phyloP scores from a whole-genome alignment of 208 protist species.

The Acanthamoeba sp. region DNA sequence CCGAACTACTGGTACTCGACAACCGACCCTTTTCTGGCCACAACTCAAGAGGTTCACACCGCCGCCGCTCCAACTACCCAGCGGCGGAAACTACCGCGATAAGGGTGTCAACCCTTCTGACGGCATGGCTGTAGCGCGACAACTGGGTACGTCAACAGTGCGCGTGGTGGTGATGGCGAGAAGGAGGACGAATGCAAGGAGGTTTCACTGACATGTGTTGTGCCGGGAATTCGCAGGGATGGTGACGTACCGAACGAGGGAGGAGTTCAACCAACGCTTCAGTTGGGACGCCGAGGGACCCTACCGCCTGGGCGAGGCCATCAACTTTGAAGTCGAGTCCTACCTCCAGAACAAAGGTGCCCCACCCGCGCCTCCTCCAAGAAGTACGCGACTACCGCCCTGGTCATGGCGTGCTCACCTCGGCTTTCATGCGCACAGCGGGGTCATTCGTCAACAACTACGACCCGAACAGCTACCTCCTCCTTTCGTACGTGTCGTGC shows the following conservation, averaged over 20 bases:
- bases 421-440: background rate
- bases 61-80: background rate
- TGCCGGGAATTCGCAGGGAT: background rate
- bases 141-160: background rate
- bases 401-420: too few relatives aligned
- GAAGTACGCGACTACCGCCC: too few relatives aligned
- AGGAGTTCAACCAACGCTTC: conserved; percentile 72
- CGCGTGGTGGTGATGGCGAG: background rate
- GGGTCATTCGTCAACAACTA: conserved; percentile 60
- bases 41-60: background rate
- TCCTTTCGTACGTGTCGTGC: conserved; percentile 38
- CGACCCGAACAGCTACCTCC: conserved; percentile 70
- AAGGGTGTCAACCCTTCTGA: conserved; percentile 16
- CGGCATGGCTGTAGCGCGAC: conserved; percentile 66
- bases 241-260: conserved; percentile 67
- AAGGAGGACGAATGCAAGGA: too few relatives aligned
- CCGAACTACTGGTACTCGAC: conserved; percentile 46
- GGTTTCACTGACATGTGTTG: background rate
- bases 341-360: conserved; percentile 50
- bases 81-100: conserved; percentile 16
- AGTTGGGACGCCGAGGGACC: conserved; percentile 34
- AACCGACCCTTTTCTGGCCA: background rate
- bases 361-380: background rate
- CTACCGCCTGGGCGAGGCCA: conserved; percentile 51
- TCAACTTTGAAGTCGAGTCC: conserved; percentile 64